Base-by-base conservation (phyloP, 2,329 filamentous ascomycete genomes). In the Teratosphaeria nubilosa region DNA sequence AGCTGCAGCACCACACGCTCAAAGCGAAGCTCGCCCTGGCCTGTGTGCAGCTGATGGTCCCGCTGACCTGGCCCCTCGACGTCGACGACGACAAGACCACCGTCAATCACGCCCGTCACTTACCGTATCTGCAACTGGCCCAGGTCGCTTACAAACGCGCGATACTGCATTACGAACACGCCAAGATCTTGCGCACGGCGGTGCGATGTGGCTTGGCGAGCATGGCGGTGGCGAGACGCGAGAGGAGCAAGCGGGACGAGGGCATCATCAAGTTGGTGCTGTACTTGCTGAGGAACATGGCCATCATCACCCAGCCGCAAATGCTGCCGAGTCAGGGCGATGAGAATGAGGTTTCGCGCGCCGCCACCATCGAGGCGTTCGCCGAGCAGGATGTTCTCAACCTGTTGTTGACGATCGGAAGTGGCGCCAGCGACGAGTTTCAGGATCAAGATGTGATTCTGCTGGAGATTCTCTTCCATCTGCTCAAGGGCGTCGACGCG, bases 401-500 rank as follows among this genome's bases (percentile, higher is more conserved):
- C 56, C 80, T 95, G 2, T 75, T 99, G 24, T 77, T 97, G 56
- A 95, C 91, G 0, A 78, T 99, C 53, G 88, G 90, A 13, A 96
- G 91, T 1, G 95, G 92, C 62, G 92, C 96, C 77, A 90, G 89
- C 34, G 91, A 96, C 48, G 92, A 97, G 66, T 99, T 96, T 72
- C 85, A 87, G 61, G 85, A 86, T 16, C 90, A 97, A 65, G 92
- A 97, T 69, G 85, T 92, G 1, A 81, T 91, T n/a, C 74, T 96
- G 24, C 83, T 99, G 75, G 94, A 99, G 70, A 88, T 92, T 45
- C 75, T 99, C 30, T 99, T 96, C 73, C 90, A 97, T 66, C 73
- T 99, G 1, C 82, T 97, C 59, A 97, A 97, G 72, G 89, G 91
- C 22, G 85, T 97, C 14, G 86, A 96, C 70, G 80, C 87, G 2